Base-by-base conservation (phyloP, 2,329 filamentous ascomycete species). In the Beauveria medogensis region DNA sequence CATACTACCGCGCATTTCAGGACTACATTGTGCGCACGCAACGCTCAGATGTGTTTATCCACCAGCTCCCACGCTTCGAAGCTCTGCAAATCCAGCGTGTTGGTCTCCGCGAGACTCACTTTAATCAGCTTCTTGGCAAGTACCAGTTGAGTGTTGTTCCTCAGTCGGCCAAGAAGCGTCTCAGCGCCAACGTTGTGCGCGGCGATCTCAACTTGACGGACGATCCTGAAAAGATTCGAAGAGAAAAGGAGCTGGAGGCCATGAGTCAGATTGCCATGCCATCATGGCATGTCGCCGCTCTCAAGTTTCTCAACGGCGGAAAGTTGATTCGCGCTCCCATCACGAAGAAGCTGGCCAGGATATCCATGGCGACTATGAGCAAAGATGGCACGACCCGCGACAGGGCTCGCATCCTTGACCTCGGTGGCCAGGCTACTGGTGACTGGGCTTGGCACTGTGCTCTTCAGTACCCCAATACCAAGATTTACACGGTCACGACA, bases 401-500 rank as follows among this genome's bases (percentile, higher is more conserved):
- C 62, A 81, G 86, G 26, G 77, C 86, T 3, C 80, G 89, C 40
- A 88, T 97, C 61, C 82, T 97, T 28, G 93, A 97, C 70, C 85
- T 97, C 40, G 92, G 90, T 54, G 92, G 92, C 50, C 87, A 93
- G 70, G 82, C 88, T 0, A 85, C 89, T 16, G 93, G 91, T 70
- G 92, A 96, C 73, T 99, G 94, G 94, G 93, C 90, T 24, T 99
- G 94, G 94, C 87, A 94, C 70, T 89, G 91, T 62, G 92, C 94
- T 1, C 81, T 90, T 54, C 88, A 93, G 71, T 94, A 92, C 73
- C 91, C 90, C 20, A 88, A 91, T 71, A 83, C 90, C 61, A 92
- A 91, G 71, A 85, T 97, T 59, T 95, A 92, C 77, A 97, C 93
- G 0, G 91, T 93, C 59, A 89, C 89, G 43, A 91, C 88, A 65